Base-by-base conservation (phyloP, 805 yeast genomes). In the Yamadazyma takamatsuzukensis region DNA sequence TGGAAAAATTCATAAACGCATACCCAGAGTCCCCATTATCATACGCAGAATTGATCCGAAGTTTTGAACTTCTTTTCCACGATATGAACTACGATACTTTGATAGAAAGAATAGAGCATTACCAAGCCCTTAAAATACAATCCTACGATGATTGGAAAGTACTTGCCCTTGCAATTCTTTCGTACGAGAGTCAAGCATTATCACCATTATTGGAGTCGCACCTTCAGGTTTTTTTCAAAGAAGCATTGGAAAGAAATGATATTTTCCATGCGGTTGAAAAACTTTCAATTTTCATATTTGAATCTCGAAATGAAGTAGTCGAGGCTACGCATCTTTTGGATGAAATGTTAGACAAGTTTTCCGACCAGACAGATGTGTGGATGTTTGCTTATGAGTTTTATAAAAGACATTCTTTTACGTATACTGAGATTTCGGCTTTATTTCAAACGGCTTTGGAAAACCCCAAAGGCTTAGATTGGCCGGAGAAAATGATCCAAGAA, bases 401-500 rank as follows among this genome's bases (percentile, higher is more conserved):
- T 39, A 51, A 43, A 24, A 39, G 52, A 12, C 37, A 53, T 27
- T 60, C 59, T 1, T 27, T 36, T 6, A 50, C 53, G 11, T 19
- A 35, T 18, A 37, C 43, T 1, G 30, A 45, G 2, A 59, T 64
- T 1, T 33, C 47, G 0, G 42, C 33, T 2, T 31, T 70, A 0
- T 56, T 72, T 21, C 41, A 45, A 9, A 41, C 43, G 2, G 74
- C 73, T 0, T 36, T 63, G 3, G 35, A 40, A 9, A 30, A 44
- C 8, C 44, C 57, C 1, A 39, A 34, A 10, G 25, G 32, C 0
- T 33, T 76, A 23, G 83, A 76, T 41, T 58, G 69, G 68, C 78
- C 80, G 1, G 78, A 74, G 30, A 53, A 69, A 31, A 37, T 76
- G 4, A 41, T 64, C 9, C 71, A 70, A 29, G 78, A 69, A 37